Evolutionary conservation across 2,329 filamentous ascomycete genomes (phyloP).

Genomic region (Trichophyton schoenleinii): DNA sequence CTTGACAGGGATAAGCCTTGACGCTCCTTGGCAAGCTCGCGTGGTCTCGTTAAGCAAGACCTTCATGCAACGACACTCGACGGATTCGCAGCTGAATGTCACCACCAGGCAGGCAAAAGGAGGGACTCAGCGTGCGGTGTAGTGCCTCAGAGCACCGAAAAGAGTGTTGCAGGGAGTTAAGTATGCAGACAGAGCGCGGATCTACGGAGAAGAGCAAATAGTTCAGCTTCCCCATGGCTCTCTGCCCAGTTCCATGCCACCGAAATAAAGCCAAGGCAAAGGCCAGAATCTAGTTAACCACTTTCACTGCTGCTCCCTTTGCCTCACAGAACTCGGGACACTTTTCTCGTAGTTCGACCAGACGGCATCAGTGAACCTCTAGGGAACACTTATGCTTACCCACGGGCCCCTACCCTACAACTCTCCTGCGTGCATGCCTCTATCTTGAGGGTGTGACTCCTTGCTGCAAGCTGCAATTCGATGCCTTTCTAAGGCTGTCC

Average conservation of each 20-base stretch:
- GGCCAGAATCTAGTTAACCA: neutral
- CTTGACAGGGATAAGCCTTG: neutral
- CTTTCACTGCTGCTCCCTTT: neutral
- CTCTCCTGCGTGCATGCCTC: neutral
- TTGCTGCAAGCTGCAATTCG: neutral
- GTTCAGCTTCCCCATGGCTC: neutral
- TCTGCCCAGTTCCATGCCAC: neutral
- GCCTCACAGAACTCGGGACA: neutral
- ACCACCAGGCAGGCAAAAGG: neutral
- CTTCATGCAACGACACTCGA: neutral
- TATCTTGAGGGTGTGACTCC: too few relatives aligned
- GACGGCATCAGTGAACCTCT: neutral
- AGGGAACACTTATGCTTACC: neutral
- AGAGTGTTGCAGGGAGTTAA: neutral
- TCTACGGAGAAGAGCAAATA: neutral
- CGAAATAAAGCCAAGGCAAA: neutral
- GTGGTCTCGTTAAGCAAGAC: neutral
- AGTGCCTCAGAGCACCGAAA: neutral
- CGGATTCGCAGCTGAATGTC: neutral
- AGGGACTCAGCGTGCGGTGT: neutral
- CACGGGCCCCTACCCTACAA: neutral
- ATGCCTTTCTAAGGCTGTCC: neutral
- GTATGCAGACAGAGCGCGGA: neutral
- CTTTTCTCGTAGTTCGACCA: neutral
- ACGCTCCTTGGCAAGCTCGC: neutral